Percentiles rank a stretch among this genome's conserved stretches.
These are phyloP conservation scores for Globisporangium viniferum DNA, from an alignment of 352 stramenopile genomes.

Conservation along the genomic window DNA sequence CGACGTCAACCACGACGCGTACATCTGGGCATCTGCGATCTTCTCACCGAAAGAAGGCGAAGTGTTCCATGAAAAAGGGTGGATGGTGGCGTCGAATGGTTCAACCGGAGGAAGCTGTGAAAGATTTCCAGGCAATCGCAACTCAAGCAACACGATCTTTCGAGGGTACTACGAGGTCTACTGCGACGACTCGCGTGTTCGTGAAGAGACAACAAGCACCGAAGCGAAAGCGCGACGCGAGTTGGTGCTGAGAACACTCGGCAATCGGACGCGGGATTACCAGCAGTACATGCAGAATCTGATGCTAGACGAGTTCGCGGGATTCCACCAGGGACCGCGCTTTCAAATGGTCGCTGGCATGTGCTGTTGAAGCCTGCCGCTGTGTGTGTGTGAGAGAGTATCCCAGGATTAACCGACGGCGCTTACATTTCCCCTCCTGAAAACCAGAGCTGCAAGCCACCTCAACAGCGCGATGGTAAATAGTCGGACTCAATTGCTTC, in stretches of 20 bases:
- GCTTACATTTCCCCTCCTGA: no score
- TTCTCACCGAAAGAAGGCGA: neutral
- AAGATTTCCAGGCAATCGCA: no score
- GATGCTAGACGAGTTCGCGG: neutral
- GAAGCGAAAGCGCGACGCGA: neutral
- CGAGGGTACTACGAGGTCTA: neutral
- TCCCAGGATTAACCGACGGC: no score
- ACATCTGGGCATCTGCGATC: neutral
- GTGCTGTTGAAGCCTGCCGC: no score
- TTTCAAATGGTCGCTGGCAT: no score
- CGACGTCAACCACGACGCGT: neutral
- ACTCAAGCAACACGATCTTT: neutral
- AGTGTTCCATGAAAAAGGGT: conserved; percentile 8
- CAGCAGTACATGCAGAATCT: conserved; percentile 1
- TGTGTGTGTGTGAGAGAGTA: no score
- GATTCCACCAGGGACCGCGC: no score
- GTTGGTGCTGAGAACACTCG: conserved; percentile 3
- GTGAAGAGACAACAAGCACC: no score
- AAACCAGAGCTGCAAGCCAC: no score
- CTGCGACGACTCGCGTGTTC: no score
- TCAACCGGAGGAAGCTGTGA: neutral
- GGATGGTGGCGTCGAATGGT: conserved; percentile 4
- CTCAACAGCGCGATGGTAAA: no score
- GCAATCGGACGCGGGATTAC: neutral
- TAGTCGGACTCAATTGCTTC: no score